Evolutionary conservation across 257 asterid species (phyloP).

Genomic region (Primulina eburnea): DNA sequence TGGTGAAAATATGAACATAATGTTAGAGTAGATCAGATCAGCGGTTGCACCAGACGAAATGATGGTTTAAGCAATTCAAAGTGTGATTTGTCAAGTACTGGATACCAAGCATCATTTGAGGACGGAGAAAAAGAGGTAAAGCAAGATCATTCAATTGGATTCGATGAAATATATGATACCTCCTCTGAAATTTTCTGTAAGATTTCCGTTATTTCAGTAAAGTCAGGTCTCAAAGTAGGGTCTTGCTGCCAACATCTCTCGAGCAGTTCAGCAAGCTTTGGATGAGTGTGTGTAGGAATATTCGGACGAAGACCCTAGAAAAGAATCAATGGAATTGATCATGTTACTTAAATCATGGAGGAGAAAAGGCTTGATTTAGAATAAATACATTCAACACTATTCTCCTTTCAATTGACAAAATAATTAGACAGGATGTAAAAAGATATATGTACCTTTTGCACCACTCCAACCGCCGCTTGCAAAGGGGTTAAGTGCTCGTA

Average conservation of each 20-base stretch:
- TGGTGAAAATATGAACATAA: background rate
- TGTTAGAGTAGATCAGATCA: background rate
- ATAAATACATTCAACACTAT: background rate
- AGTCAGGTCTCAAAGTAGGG: constrained; percentile 76
- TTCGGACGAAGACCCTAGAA: constrained; percentile 81
- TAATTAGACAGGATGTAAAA: constrained; percentile 13
- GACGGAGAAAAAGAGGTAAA: too few species aligned
- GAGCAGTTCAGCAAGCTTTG: constrained; percentile 76
- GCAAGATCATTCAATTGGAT: background rate
- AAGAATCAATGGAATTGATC: constrained; percentile 19
- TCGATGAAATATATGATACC: constrained; percentile 37
- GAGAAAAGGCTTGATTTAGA: background rate
- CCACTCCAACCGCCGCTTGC: constrained; percentile 99
- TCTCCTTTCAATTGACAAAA: background rate
- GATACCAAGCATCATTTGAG: background rate
- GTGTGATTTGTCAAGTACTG: background rate
- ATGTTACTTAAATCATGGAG: background rate
- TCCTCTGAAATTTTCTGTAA: constrained; percentile 64
- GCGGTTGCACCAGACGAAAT: background rate
- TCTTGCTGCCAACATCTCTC: constrained; percentile 98
- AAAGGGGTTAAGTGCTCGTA: constrained; percentile 91
- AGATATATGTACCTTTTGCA: constrained; percentile 78
- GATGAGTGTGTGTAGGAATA: constrained; percentile 72
- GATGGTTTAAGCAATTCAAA: background rate
- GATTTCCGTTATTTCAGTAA: constrained; percentile 64